Base-by-base conservation (phyloP, 83 land plant genomes). In the Picea abies region DNA sequence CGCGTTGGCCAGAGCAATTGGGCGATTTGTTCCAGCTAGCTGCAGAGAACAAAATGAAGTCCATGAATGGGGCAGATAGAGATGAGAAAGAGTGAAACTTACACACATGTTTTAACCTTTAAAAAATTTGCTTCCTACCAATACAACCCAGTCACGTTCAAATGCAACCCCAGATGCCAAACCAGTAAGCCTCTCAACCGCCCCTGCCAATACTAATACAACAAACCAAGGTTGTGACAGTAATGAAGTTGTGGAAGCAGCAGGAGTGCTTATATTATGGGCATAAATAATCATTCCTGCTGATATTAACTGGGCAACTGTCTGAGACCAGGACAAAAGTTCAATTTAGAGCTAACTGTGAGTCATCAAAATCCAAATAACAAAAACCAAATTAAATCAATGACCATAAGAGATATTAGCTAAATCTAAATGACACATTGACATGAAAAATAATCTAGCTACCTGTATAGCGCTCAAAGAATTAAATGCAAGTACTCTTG, bases 111-210 rank as follows among this genome's bases (percentile, higher is more conserved):
- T 49, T 66, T 14, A 49, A 5, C n/a, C 10, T 32, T 10, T 49
- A 4, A 69, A 68, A 32, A 60, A 37, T 22, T 4, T 73, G 35
- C 14, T 60, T 29, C 76, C 58, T 90, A 96, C 98, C 97, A 94
- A 86, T 1, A 96, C 95, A 81, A 94, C 94, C 98, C 98, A 96
- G 78, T 96, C 98, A 81, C 98, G 93, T 84, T 96, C 98, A 88
- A 96, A 83, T 4, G 97, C 94, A 84, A 96, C 94, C 6, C 97
- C 98, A 76, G 93, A 76, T 82, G 97, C 95, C 71, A 94, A 78
- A 25, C 97, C 98, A 65, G 88, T 86, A 16, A 96, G 82, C 78
- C 98, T 88, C 78, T 96, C 98, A 66, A 92, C 73, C 58, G 95
- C 91, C 9, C 92, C 91, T 61, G 96, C 96, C 39, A 87, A 11